A percentile compares a stretch with the other conserved stretches of the same genome.
Conservation (phyloP, 1,139 yeast genomes). For the Nakaseomyces uthaithaninus region DNA sequence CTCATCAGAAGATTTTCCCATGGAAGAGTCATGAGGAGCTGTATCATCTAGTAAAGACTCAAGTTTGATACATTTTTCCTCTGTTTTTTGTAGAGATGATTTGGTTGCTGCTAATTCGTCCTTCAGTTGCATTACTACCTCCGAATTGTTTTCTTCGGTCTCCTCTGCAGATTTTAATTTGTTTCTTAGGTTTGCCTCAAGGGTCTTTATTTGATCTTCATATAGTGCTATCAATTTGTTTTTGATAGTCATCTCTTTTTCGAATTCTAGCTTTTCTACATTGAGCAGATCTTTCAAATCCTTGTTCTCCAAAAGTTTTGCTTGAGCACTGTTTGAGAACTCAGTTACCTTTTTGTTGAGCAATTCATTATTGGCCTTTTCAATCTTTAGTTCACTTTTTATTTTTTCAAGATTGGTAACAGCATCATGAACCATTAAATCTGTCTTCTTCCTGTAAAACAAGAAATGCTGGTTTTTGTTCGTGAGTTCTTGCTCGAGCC, state of each 20-base stretch:
- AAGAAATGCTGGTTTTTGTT: constrained; percentile 33
- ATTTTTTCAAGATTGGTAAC: constrained; percentile 21
- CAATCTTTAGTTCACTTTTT: constrained; percentile 7
- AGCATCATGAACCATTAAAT: constrained; percentile 33
- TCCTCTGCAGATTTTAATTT: constrained; percentile 16
- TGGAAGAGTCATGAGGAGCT: constrained; percentile 31
- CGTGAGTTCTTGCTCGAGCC: constrained; percentile 18
- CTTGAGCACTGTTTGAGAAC: constrained; percentile 13
- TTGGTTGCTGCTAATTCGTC: constrained; percentile 34
- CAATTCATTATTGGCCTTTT: constrained; percentile 11
- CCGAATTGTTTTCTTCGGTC: constrained; percentile 22
- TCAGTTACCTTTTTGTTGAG: constrained; percentile 13
- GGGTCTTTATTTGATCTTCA: constrained; percentile 43
- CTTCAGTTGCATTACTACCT: constrained; percentile 35
- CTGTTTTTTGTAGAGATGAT: constrained; percentile 42
- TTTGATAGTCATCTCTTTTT: constrained; percentile 56
- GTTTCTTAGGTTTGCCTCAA: constrained; percentile 21
- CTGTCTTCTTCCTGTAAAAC: constrained; percentile 35
- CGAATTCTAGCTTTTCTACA: constrained; percentile 45
- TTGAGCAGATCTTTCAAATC: constrained; percentile 43
- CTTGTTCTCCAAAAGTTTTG: constrained; percentile 35
- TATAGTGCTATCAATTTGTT: constrained; percentile 55
- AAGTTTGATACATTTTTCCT: constrained; percentile 39
- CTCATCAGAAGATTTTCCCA: not conserved
- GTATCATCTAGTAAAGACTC: constrained; percentile 38